Evolutionary conservation across 2,329 filamentous ascomycete species (phyloP), one percentile per base, ranked within the genome.

Genomic region (Rhinocladiella similis): DNA sequence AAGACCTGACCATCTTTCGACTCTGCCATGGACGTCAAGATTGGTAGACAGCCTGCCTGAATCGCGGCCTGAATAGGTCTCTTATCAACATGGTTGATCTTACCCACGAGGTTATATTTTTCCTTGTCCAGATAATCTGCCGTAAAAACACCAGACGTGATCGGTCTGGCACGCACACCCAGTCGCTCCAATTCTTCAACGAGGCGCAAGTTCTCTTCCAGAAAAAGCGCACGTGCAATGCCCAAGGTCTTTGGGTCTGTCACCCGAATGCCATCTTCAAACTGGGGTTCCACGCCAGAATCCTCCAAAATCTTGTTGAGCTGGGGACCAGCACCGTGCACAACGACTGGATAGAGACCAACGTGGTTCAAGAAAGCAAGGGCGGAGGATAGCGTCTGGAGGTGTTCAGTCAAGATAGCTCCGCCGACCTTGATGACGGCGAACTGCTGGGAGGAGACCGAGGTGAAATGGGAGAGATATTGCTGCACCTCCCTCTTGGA

Each of bases 361-460:
- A 97, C 91, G 79, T 96, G 89, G 76, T 96, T 93, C 48, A 97
- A 84, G 76, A 97, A 95, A 25, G 91, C 88, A 57, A 97, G 81
- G 48, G 90, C 92, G 53, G 89, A 88, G 70, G 91, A 96, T 54
- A 99, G 84, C 68, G 92, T 91, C 72, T 96, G 89, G 54, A 97
- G 82, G 74, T 97, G 89, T 71, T 97, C 92, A 59, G 91, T 96
- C 68, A 99, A 83, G 68, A 97, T 97, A 62, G 93, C 94, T 61
- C 93, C 94, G 60, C 93, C 94, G 54, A 97, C 93, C 80, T 99
- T 99, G 76, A 99, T 96, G 47, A 99, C 93, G 65, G 92, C 93
- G 73, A 97, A 99, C 71, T 96, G 91, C 78, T 97, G 92, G 35
- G 91, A 96, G 43, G 91, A 94, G 60, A 97, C 92, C 33, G 92